These are phyloP conservation scores for Yamadazyma nakazawae DNA, from an alignment of 805 yeast genomes.

Conservation along the genomic window DNA sequence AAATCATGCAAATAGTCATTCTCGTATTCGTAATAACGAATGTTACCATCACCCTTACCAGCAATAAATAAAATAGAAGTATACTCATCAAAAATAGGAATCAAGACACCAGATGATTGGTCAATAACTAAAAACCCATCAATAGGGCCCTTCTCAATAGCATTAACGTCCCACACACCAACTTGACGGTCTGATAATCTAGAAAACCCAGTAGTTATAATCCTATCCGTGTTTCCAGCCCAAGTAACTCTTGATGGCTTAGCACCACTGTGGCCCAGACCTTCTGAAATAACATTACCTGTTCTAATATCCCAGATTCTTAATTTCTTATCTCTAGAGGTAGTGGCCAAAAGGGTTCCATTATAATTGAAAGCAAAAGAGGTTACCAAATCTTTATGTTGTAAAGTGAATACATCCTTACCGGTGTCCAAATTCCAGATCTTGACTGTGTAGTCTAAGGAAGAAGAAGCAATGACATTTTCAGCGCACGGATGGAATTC, in stretches of 20 bases:
- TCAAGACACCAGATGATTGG: constrained; percentile 86
- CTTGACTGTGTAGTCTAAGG: constrained; percentile 87
- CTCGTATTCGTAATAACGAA: constrained; percentile 87
- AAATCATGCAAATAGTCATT: constrained; percentile 78
- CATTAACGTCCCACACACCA: constrained; percentile 85
- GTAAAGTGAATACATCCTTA: constrained; percentile 64
- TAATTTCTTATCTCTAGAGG: constrained; percentile 84
- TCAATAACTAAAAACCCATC: constrained; percentile 87
- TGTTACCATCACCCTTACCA: constrained; percentile 98
- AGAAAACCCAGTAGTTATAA: constrained; percentile 93
- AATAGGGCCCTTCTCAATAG: constrained; percentile 75
- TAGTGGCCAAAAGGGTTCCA: constrained; percentile 83
- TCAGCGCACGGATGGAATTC: constrained; percentile 85
- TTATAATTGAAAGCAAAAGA: constrained; percentile 88
- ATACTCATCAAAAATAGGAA: constrained; percentile 85
- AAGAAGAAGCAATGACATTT: constrained; percentile 83
- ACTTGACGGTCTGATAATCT: constrained; percentile 90
- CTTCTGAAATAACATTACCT: constrained; percentile 74
- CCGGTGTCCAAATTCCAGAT: constrained; percentile 86
- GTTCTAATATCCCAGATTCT: constrained; percentile 89
- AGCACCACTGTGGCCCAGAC: constrained; percentile 89
- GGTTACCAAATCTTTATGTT: constrained; percentile 89
- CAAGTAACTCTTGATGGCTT: constrained; percentile 85
- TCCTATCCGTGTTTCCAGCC: constrained; percentile 82
- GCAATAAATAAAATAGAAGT: constrained; percentile 82